Conservation (phyloP, 805 yeast genomes). For the Zygosaccharomyces rouxii region DNA sequence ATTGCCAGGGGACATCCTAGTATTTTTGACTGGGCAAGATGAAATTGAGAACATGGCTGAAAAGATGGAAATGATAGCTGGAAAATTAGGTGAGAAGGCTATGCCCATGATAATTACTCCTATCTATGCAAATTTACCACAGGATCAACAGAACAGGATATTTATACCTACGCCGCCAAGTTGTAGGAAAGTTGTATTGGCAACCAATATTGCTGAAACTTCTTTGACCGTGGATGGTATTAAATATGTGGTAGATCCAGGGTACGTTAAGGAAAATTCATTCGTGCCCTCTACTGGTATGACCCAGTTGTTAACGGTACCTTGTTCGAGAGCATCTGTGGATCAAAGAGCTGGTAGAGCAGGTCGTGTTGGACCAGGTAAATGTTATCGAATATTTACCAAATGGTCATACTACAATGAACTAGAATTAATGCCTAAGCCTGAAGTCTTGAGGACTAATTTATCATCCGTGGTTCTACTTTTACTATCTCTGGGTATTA, state of each 20-base stretch:
- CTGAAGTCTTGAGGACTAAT: slow-evolving; percentile 88
- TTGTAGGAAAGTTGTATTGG: slow-evolving; percentile 80
- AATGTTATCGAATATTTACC: slow-evolving; percentile 85
- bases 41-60: slow-evolving; percentile 85
- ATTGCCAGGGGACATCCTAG: slow-evolving; percentile 77
- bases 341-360: slow-evolving; percentile 98
- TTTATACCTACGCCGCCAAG: slow-evolving; percentile 83
- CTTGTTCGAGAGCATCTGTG: slow-evolving; percentile 93
- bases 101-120: slow-evolving; percentile 72
- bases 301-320: slow-evolving; percentile 78
- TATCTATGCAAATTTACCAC: slow-evolving; percentile 85
- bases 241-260: slow-evolving; percentile 89
- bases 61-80: slow-evolving; percentile 58
- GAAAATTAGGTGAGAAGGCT: slow-evolving; percentile 55
- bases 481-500: slow-evolving; percentile 77
- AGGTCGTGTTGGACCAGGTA: slow-evolving; percentile 96
- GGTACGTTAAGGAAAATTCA: slow-evolving; percentile 87
- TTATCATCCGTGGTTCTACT: slow-evolving; percentile 70
- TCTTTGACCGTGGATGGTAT: slow-evolving; percentile 96
- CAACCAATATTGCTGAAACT: slow-evolving; percentile 96
- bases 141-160: slow-evolving; percentile 73
- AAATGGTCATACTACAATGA: slow-evolving; percentile 67
- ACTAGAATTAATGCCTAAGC: slow-evolving; percentile 72
- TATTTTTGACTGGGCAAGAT: slow-evolving; percentile 93
- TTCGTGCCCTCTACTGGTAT: slow-evolving; percentile 85